Base-by-base conservation (phyloP, 345 rosid genomes). In the Pseudoturritis turrita region DNA sequence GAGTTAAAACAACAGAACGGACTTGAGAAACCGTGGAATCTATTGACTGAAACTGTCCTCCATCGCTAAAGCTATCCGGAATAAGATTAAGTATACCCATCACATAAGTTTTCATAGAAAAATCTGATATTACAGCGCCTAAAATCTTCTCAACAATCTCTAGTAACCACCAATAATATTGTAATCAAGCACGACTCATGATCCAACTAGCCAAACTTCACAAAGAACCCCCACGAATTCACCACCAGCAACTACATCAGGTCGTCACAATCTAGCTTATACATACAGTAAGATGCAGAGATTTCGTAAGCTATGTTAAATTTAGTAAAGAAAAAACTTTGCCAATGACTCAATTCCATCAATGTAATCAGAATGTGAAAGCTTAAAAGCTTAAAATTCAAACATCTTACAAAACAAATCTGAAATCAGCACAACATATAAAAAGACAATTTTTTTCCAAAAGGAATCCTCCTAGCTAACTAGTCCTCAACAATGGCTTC, bases 41-140 rank as follows among this genome's bases (percentile, higher is more conserved):
- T 54, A 86, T 75, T 4, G 86, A 82, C 54, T 73, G 83, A 73
- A 86, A 88, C 81, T 81, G 82, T 18, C 96, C 95, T 65, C 95
- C 95, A 49, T 89, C 92, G 25, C 96, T 86, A 47, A 92, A 92
- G 73, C 98, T 92, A 77, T 92, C 96, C 17, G 92, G 95, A 4
- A 92, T 92, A 62, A 92, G 74, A 80, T 89, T 89, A 71, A 92
- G 87, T 52, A 92, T 71, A 44, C 98, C 98, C 98, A 86, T 89
- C 12, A 86, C 80, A 57, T 80, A 78, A 52, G 89, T 85, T 68
- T 75, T 84, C 61, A 68, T 65, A 0, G 90, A 86, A 88, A 96
- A 88, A 47, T 89, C 91, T n/a, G n/a, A n/a, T n/a, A n/a, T n/a
- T n/a, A 37, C 35, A 13, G 35, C 6, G 37, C n/a, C n/a, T n/a